These are phyloP conservation scores for Colletotrichum karsti DNA, from an alignment of 2,329 filamentous ascomycete genomes.

Conservation along the genomic window DNA sequence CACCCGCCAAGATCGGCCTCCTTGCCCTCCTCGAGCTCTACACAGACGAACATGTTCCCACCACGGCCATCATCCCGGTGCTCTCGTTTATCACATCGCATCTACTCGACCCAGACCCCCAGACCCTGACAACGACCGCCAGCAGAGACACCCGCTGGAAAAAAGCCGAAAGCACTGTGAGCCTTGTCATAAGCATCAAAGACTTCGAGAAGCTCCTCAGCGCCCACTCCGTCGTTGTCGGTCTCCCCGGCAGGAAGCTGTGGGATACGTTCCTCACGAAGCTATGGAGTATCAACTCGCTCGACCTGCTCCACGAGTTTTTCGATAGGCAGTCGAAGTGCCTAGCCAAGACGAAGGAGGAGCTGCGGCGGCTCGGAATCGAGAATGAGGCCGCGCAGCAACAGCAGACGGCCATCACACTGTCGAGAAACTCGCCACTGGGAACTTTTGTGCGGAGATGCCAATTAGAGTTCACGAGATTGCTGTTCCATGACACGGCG, in stretches of 20 bases:
- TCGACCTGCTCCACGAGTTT: conserved; percentile 82
- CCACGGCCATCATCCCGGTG: conserved; percentile 75
- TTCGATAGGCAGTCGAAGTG: conserved; percentile 68
- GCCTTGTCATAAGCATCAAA: conserved; percentile 62
- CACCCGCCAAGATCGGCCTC: conserved; percentile 87
- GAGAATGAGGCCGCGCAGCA: conserved; percentile 45
- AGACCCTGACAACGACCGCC: conserved; percentile 36
- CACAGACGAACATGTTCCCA: conserved; percentile 73
- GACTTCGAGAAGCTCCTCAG: conserved; percentile 68
- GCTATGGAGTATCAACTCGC: conserved; percentile 84
- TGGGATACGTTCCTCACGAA: conserved; percentile 86
- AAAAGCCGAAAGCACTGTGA: conserved; percentile 58
- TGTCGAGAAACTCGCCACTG: conserved; percentile 80
- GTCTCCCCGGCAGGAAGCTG: conserved; percentile 79
- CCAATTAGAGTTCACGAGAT: conserved; percentile 79
- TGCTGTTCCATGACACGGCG: conserved; percentile 82
- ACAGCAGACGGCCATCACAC: conserved; percentile 59
- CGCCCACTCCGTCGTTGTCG: conserved; percentile 59
- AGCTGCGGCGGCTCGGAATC: conserved; percentile 62
- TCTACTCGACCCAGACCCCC: conserved; percentile 60
- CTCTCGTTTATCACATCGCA: conserved; percentile 82
- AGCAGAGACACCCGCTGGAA: conserved; percentile 49
- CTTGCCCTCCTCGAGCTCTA: conserved; percentile 86
- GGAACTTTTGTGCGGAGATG: conserved; percentile 82
- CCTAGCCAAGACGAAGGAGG: conserved; percentile 69